Evolutionary conservation across 192 early-diverging fungal genomes (phyloP).

Genomic region (Podila horticola): DNA sequence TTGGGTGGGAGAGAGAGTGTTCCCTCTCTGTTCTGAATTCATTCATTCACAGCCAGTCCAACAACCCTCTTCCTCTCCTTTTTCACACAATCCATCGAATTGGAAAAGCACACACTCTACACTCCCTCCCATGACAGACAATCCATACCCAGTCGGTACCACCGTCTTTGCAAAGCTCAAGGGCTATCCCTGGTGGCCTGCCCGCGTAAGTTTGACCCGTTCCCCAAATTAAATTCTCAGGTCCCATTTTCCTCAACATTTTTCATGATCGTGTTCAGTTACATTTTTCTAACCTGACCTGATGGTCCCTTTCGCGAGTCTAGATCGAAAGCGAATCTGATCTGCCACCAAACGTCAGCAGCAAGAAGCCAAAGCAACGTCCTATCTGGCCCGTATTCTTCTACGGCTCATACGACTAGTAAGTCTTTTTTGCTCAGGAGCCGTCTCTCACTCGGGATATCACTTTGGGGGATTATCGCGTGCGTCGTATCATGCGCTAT

Average conservation of each 20-base stretch:
- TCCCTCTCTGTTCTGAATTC: too few relatives aligned
- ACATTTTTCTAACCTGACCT: background rate
- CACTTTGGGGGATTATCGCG: too few relatives aligned
- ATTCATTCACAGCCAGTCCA: too few relatives aligned
- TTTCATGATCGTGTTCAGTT: too few relatives aligned
- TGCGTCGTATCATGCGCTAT: too few relatives aligned
- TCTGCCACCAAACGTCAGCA: constrained; percentile 37
- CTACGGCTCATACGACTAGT: constrained; percentile 50
- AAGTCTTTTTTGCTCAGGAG: constrained; percentile 15
- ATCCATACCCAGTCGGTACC: constrained; percentile 57
- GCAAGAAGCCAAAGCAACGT: constrained; percentile 47
- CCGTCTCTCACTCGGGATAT: too few relatives aligned
- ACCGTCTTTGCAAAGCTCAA: constrained; percentile 69
- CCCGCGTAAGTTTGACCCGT: constrained; percentile 55
- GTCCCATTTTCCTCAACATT: too few relatives aligned
- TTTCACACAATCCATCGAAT: too few relatives aligned
- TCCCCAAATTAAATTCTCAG: too few relatives aligned
- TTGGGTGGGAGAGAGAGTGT: too few relatives aligned
- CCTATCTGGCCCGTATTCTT: constrained; percentile 51
- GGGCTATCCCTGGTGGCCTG: constrained; percentile 73
- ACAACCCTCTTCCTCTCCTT: too few relatives aligned
- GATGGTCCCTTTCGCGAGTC: background rate
- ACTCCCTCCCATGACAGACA: constrained; percentile 26
- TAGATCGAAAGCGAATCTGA: constrained; percentile 41
- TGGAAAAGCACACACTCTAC: too few relatives aligned